Percentiles rank a stretch among this genome's conserved stretches.
Evolutionary conservation across 495 filamentous ascomycete genomes (phyloP).

Genomic region (Emericellopsis terricola): DNA sequence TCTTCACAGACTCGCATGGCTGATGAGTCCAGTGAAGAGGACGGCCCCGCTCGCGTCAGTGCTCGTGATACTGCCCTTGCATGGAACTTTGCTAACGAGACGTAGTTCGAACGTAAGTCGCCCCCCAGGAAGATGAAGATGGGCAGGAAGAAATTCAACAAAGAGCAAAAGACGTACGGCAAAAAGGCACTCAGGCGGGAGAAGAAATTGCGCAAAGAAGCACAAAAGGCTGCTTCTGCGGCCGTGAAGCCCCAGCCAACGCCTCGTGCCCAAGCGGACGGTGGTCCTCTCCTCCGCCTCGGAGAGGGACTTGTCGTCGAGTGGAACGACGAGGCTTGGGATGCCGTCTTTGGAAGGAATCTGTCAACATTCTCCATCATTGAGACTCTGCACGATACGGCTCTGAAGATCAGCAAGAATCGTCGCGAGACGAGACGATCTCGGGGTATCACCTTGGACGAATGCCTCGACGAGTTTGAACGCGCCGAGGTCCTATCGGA

Average conservation of each 20-base stretch:
- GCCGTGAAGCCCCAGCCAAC: conserved; percentile 1
- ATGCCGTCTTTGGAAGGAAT: conserved; percentile 46
- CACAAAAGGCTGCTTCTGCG: neutral
- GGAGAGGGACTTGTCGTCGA: conserved; percentile 76
- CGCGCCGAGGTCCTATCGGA: conserved; percentile 84
- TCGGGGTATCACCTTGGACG: conserved; percentile 64
- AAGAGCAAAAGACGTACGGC: conserved; percentile 15
- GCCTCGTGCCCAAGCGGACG: conserved; percentile 15
- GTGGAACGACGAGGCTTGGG: conserved; percentile 49
- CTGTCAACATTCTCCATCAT: conserved; percentile 29
- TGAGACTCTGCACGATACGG: conserved; percentile 39
- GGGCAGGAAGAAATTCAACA: conserved; percentile 18
- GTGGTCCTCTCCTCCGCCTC: conserved; percentile 48
- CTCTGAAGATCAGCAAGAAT: conserved; percentile 39
- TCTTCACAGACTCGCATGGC: conserved; percentile 31
- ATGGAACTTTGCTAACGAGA: no score
- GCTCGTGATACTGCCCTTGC: neutral
- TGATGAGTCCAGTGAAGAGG: conserved; percentile 33
- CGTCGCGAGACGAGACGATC: conserved; percentile 43
- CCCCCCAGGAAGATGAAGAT: no score
- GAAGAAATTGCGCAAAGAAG: conserved; percentile 15
- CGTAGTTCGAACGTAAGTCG: no score
- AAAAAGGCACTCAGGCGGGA: conserved; percentile 16
- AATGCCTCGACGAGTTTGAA: conserved; percentile 87
- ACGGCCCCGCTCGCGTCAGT: conserved; percentile 17